Evolutionary conservation across 108 stramenopile genomes (phyloP), one percentile per base, ranked within the genome.

Genomic region (Pseudonitzschia multiseries): DNA sequence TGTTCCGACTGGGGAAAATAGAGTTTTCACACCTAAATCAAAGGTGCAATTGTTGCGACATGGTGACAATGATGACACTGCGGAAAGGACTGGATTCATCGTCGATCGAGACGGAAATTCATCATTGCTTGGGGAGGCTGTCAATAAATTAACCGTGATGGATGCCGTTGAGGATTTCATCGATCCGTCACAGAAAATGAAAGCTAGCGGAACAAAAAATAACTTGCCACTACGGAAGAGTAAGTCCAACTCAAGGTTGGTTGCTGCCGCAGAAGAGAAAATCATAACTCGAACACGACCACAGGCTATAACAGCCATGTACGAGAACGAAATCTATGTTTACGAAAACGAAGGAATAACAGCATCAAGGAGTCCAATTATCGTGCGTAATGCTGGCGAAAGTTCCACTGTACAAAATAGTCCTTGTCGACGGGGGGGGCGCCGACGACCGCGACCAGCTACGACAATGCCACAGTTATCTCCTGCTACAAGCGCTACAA

Each of bases 301-400:
- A 14, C 67, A 75, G 69, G 27, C 4, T 8, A 27, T 27, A 13
- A 27, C 57, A n/a, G 57, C 24, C 60, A 88, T 15, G 89, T 89
- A 90, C 70, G 93, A 65, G 93, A 90, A 61, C 81, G 93, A 9
- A 89, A 94, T 72, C 81, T 87, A 2, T 71, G 93, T 87, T 14
- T 86, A 82, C 57, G 93, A 94, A 59, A 15, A 28, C 0, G 66
- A 67, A 17, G 66, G 2, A 44, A 10, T 26, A 48, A 26, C 22
- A 28, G 15, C 46, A 2, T 12, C 66, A 50, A 10, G 66, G n/a
- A 48, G 43, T 48, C 27, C 65, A 26, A 24, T 15, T 21, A 22
- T 6, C 40, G 4, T 24, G 18, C 8, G 20, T 13, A 65, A n/a
- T 21, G 21, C 9, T 20, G 22, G 10, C 27, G 29, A 15, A 17